Percentiles rank a stretch among this genome's conserved stretches.
phyloP scores from a whole-genome alignment of 1,284 basidiomycete genomes.

The Cutaneotrichosporon daszewskae region DNA sequence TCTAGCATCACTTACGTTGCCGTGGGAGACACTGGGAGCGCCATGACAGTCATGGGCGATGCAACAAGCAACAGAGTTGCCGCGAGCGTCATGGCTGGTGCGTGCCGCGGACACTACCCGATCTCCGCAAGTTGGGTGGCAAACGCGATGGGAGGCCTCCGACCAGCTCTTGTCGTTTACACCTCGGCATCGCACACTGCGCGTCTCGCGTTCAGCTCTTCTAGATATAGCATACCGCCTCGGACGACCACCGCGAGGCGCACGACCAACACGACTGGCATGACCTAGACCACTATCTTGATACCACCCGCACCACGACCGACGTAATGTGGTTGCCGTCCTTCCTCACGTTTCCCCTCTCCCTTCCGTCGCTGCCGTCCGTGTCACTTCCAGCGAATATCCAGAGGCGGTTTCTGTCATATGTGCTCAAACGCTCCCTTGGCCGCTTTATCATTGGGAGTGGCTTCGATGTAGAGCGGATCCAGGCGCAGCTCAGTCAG shows the following conservation, averaged over 20 bases:
- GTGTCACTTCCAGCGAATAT: constrained; percentile 69
- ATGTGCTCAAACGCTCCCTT: constrained; percentile 72
- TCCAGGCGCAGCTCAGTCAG: constrained; percentile 85
- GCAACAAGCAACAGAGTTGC: background rate
- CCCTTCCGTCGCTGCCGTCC: constrained; percentile 33
- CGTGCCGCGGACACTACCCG: background rate
- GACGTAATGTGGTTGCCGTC: constrained; percentile 35
- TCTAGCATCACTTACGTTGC: constrained; percentile 14
- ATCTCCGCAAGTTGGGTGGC: constrained; percentile 6
- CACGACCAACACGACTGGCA: too few species aligned
- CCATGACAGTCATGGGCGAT: constrained; percentile 10
- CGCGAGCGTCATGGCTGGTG: background rate
- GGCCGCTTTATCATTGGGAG: constrained; percentile 82
- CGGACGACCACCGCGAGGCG: too few species aligned
- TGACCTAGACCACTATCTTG: background rate
- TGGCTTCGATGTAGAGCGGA: constrained; percentile 76
- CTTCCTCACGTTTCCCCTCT: constrained; percentile 34
- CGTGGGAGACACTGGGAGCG: constrained; percentile 18
- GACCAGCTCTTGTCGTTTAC: too few species aligned
- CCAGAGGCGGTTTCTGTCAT: constrained; percentile 83
- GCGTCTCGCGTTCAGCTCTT: too few species aligned
- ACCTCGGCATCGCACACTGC: too few species aligned
- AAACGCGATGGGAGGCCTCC: background rate
- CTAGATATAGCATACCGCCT: too few species aligned
- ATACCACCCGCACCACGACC: background rate